Conservation (phyloP, 2,329 filamentous ascomycete species). For the Gliomastix tumulicola region DNA sequence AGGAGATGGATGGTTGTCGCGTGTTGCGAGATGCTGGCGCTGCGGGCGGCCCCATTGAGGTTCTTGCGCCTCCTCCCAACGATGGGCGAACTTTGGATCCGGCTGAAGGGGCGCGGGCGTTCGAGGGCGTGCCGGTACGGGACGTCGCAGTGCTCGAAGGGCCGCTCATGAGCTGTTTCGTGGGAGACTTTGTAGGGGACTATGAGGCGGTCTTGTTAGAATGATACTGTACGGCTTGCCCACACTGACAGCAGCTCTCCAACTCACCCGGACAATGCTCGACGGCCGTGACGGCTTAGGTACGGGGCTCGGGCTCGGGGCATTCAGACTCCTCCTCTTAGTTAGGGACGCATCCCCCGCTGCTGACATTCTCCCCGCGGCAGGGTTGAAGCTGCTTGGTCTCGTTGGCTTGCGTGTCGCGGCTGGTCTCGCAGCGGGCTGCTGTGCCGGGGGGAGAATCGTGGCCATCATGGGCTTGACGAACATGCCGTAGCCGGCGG, state of each 20-base stretch:
- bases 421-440: conserved; percentile 28
- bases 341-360: conserved; percentile 44
- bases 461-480: conserved; percentile 65
- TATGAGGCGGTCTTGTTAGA: conserved; percentile 19
- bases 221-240: neutral
- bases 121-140: conserved; percentile 59
- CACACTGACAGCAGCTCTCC: too few species aligned
- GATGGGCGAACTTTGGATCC: conserved; percentile 47
- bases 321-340: conserved; percentile 64
- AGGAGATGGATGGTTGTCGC: conserved; percentile 37
- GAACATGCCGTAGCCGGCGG: conserved; percentile 74
- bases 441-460: conserved; percentile 38
- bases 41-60: conserved; percentile 63
- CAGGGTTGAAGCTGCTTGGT: conserved; percentile 41
- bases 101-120: conserved; percentile 36
- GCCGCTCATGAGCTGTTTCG: conserved; percentile 59
- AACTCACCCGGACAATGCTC: conserved; percentile 49
- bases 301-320: conserved; percentile 65
- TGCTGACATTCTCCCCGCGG: conserved; percentile 28
- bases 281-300: conserved; percentile 47
- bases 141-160: conserved; percentile 53
- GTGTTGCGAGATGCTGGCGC: conserved; percentile 34
- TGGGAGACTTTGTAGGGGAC: conserved; percentile 75
- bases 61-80: conserved; percentile 43
- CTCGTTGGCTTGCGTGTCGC: conserved; percentile 32